Percentiles rank a stretch among this genome's conserved stretches.
Conservation (phyloP, 2,329 filamentous ascomycete species). For the Colletotrichum euphorbiae region DNA sequence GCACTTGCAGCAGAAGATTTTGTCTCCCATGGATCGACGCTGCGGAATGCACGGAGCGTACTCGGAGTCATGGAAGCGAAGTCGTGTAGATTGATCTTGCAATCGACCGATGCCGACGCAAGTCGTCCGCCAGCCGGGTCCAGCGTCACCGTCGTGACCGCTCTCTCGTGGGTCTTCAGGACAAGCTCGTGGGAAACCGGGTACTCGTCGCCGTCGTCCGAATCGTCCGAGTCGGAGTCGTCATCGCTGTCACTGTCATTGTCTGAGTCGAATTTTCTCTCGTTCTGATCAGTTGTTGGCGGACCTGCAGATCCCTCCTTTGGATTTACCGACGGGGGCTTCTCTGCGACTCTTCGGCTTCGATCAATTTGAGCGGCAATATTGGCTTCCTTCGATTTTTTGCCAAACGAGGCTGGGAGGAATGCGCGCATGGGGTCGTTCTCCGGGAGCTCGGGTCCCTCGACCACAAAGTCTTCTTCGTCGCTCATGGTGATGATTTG, state of each 20-base stretch:
- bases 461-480: conserved; percentile 70
- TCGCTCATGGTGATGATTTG: conserved; percentile 60
- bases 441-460: conserved; percentile 63
- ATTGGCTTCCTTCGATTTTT: conserved; percentile 79
- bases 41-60: conserved; percentile 93
- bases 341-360: conserved; percentile 71
- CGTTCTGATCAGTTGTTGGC: conserved; percentile 43
- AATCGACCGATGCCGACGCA: conserved; percentile 92
- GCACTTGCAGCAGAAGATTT: conserved; percentile 76
- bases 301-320: conserved; percentile 46
- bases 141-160: conserved; percentile 85
- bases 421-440: conserved; percentile 82
- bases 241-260: conserved; percentile 60
- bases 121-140: conserved; percentile 88
- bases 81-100: conserved; percentile 91
- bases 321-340: conserved; percentile 44
- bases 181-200: conserved; percentile 94
- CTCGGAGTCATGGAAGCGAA: conserved; percentile 96
- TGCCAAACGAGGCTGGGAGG: conserved; percentile 87
- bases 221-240: conserved; percentile 68
- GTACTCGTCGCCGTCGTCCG: conserved; percentile 85
- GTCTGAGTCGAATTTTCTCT: conserved; percentile 42
- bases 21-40: conserved; percentile 84
- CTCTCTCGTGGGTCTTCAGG: conserved; percentile 90
- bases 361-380: conserved; percentile 84